Evolutionary conservation across 2,329 filamentous ascomycete species (phyloP).

Genomic region (Diaporthe aspalathi): DNA sequence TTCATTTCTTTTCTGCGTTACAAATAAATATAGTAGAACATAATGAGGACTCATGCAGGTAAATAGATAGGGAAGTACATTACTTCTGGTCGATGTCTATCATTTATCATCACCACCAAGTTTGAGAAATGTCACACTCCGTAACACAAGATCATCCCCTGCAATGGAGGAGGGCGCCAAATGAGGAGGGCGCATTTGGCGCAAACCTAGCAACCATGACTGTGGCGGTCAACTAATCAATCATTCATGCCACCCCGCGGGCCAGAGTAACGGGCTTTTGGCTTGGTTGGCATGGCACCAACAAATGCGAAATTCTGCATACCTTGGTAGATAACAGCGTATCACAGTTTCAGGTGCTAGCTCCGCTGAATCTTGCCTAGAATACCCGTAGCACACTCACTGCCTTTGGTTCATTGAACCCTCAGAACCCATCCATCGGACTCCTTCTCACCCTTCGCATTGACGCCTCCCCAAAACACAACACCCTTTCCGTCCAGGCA

Average conservation of each 20-base stretch:
- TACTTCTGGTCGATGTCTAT: too few species aligned
- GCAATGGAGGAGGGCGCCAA: too few species aligned
- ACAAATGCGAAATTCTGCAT: neutral
- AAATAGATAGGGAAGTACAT: too few species aligned
- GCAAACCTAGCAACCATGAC: too few species aligned
- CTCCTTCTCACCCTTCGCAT: slow-evolving; percentile 53
- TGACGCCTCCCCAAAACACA: slow-evolving; percentile 65
- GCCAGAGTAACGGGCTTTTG: neutral
- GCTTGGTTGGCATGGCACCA: neutral
- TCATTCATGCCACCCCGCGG: neutral
- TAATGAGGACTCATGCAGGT: too few species aligned
- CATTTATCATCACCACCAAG: too few species aligned
- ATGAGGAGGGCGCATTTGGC: neutral
- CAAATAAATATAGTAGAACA: too few species aligned
- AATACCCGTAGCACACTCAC: neutral
- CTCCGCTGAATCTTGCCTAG: neutral
- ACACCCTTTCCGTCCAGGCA: slow-evolving; percentile 60
- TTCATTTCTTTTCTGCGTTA: too few species aligned
- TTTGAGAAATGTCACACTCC: too few species aligned
- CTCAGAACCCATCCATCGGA: slow-evolving; percentile 55
- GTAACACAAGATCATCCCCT: neutral
- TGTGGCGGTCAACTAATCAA: neutral
- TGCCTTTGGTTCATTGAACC: slow-evolving; percentile 34
- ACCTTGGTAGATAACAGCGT: too few species aligned
- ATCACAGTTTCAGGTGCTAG: neutral